These are phyloP conservation scores for Neurospora sp. DNA, from an alignment of 495 filamentous ascomycete genomes.

Conservation along the genomic window DNA sequence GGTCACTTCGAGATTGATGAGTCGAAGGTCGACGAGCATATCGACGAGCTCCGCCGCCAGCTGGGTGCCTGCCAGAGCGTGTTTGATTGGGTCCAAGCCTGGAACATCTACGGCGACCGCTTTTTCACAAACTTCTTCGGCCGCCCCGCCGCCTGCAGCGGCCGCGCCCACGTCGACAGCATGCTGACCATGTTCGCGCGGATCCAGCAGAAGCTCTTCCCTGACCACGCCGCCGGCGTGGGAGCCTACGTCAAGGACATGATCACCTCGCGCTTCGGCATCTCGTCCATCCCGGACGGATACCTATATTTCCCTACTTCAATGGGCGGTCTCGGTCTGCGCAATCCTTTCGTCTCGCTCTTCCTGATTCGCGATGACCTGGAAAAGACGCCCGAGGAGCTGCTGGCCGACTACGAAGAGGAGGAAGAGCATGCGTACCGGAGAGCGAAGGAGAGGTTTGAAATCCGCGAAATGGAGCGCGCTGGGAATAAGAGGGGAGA, in stretches of 20 bases:
- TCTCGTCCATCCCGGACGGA: conserved; percentile 46
- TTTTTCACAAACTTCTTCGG: conserved; percentile 61
- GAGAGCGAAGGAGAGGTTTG: conserved; percentile 23
- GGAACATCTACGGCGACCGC: conserved; percentile 52
- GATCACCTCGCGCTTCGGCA: conserved; percentile 43
- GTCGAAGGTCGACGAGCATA: conserved; percentile 48
- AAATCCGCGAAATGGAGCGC: background rate
- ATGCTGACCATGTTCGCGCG: conserved; percentile 47
- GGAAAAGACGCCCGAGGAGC: conserved; percentile 1
- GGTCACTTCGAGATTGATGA: conserved; percentile 53
- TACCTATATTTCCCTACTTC: conserved; percentile 48
- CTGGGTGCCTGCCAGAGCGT: conserved; percentile 43
- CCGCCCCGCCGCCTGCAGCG: conserved; percentile 51
- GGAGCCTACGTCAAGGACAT: conserved; percentile 33
- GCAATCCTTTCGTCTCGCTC: conserved; percentile 41
- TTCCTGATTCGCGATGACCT: conserved; percentile 9
- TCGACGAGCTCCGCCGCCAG: conserved; percentile 47
- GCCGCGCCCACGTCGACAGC: conserved; percentile 52
- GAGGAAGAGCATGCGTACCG: conserved; percentile 33
- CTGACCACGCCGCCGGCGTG: conserved; percentile 11
- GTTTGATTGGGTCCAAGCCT: conserved; percentile 54
- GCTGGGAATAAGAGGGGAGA: background rate
- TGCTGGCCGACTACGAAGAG: conserved; percentile 11
- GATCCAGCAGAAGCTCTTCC: conserved; percentile 46
- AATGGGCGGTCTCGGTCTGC: conserved; percentile 45